Evolutionary conservation across 2,329 filamentous ascomycete genomes (phyloP).

Genomic region (Colletotrichum agaves): DNA sequence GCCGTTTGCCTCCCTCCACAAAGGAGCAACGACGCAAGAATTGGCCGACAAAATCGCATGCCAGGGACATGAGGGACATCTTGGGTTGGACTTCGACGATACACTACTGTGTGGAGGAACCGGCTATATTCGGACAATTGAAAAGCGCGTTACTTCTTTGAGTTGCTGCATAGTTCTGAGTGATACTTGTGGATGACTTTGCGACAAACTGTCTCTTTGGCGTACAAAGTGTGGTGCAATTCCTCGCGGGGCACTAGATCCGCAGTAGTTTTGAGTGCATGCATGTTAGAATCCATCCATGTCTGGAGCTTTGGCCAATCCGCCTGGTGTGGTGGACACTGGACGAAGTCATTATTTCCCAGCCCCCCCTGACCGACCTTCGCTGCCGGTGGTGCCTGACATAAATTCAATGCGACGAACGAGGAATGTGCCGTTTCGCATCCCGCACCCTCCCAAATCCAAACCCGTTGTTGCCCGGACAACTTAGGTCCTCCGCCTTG

Average conservation of each 20-base stretch:
- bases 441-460: neutral
- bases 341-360: neutral
- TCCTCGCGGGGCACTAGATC: neutral
- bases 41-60: conserved; percentile 47
- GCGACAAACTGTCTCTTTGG: neutral
- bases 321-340: neutral
- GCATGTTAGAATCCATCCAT: neutral
- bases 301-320: conserved; percentile 2
- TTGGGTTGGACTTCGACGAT: conserved; percentile 37
- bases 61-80: conserved; percentile 44
- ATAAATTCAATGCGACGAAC: conserved; percentile 22
- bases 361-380: neutral
- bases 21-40: conserved; percentile 45
- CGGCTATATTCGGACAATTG: conserved; percentile 37
- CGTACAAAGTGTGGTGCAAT: neutral
- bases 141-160: conserved; percentile 38
- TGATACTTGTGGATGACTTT: neutral
- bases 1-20: conserved; percentile 45
- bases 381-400: neutral
- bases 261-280: neutral
- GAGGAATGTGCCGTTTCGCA: conserved; percentile 23
- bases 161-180: neutral
- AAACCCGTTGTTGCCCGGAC: conserved; percentile 41
- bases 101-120: conserved; percentile 32
- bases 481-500: conserved; percentile 33